Base-by-base conservation (phyloP, 192 early-diverging fungal species). In the Coemansia brasiliensis region DNA sequence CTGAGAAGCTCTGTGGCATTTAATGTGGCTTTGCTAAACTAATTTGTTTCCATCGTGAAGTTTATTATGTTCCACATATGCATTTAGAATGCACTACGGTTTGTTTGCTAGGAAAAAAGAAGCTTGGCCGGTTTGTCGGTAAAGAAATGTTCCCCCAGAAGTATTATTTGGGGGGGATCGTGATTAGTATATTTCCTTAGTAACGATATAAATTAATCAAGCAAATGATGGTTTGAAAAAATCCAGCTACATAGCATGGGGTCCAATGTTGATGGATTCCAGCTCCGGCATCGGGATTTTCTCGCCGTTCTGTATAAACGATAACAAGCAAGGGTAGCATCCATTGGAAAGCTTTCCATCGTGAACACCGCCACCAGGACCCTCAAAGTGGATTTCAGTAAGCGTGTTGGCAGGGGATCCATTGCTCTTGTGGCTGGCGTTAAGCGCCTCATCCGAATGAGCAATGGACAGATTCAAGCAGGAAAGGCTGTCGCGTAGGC, bases 251-350 rank as follows among this genome's bases (percentile, higher is more conserved):
- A 66, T 62, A 21, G 46, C 18, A 50, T 57, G 66, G 8, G 68
- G 54, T 10, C 75, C 75, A 64, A 80, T 73, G 16, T 69, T 69
- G 39, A 80, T 67, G 17, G 35, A 37, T 53, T 80, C 77, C 0
- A 80, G 71, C 38, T 62, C 59, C 4, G 77, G 77, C 50, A 61
- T 57, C 8, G 77, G 77, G 12, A 80, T 61, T 44, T 55, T 65
- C 16, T 74, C 66, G 37, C 77, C 77, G 25, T 80, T 69, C 39
- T 80, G 66, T 13, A 80, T 38, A 53, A 69, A 80, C 16, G 77
- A 57, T 29, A 65, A 51, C 37, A 80, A 48, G 42, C 70, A 69
- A 15, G 77, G 77, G 51, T 74, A 80, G 52, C 55, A 25, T 40
- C 60, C 35, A 24, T 60, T 25, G 22, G 22, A 38, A 24, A 48